These are phyloP conservation scores for Gardenia jasminoides DNA, from an alignment of 257 asterid species.

Conservation along the genomic window DNA sequence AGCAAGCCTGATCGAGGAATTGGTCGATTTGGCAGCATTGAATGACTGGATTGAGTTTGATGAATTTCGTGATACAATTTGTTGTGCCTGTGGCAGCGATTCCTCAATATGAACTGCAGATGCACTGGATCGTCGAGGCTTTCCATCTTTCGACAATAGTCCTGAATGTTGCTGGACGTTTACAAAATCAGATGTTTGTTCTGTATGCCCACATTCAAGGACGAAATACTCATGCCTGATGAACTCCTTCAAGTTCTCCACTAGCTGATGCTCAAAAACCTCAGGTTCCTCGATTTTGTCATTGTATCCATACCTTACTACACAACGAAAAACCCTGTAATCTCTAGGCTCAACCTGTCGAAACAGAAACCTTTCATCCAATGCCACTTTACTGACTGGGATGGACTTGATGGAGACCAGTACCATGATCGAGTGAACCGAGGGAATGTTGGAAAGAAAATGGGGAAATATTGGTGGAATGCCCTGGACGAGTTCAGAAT, in stretches of 20 bases:
- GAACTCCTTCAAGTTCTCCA: constrained; percentile 48
- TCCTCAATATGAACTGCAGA: constrained; percentile 42
- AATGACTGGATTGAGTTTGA: constrained; percentile 40
- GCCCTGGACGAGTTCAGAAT: constrained; percentile 70
- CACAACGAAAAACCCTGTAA: constrained; percentile 48
- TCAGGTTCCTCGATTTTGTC: constrained; percentile 46
- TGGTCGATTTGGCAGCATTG: constrained; percentile 14
- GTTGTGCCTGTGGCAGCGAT: constrained; percentile 11
- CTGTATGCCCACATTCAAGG: constrained; percentile 20
- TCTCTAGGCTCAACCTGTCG: constrained; percentile 55
- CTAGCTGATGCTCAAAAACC: constrained; percentile 47
- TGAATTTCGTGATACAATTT: constrained; percentile 24
- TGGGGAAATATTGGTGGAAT: constrained; percentile 74
- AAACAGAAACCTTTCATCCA: constrained; percentile 61
- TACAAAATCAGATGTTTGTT: constrained; percentile 4
- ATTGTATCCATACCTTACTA: constrained; percentile 68
- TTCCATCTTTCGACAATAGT: constrained; percentile 10
- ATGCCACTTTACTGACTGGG: constrained; percentile 55
- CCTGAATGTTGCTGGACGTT: constrained; percentile 26
- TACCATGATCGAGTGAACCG: constrained; percentile 54
- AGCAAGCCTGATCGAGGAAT: constrained; percentile 15
- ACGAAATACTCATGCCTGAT: constrained; percentile 48
- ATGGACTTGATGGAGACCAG: constrained; percentile 68
- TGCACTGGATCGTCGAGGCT: constrained; percentile 24
- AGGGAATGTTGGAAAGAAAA: constrained; percentile 51